These are phyloP conservation scores for Dryas alaskensis DNA, from an alignment of 306 rosid species.

Conservation along the genomic window DNA sequence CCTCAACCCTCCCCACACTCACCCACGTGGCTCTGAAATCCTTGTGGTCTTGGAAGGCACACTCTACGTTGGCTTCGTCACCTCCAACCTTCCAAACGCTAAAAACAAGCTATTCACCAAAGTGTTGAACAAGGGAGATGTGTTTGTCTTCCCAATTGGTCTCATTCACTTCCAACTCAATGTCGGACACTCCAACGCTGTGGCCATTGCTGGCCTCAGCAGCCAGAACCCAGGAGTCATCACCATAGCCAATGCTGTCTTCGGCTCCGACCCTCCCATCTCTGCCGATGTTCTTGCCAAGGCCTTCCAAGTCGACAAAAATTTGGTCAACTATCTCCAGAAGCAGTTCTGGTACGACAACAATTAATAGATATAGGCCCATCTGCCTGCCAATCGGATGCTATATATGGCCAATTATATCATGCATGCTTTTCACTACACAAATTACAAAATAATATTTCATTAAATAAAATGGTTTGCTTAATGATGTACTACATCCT, in stretches of 20 bases:
- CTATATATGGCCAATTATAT: too few species aligned
- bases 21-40: background rate
- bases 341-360: conserved; percentile 17
- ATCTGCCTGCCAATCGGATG: too few species aligned
- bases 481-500: too few species aligned
- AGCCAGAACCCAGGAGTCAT: conserved; percentile 11
- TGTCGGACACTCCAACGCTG: background rate
- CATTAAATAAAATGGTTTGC: too few species aligned
- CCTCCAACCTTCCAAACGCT: background rate
- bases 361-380: background rate
- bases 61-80: conserved; percentile 18
- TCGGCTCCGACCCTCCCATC: conserved; percentile 1
- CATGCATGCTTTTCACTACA: too few species aligned
- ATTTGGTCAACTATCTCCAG: background rate
- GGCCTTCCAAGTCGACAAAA: conserved; percentile 4
- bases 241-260: conserved; percentile 10
- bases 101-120: background rate
- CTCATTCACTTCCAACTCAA: conserved; percentile 17
- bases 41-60: background rate
- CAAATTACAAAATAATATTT: too few species aligned
- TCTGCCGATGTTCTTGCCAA: background rate
- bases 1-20: conserved; percentile 15
- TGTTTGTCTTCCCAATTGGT: conserved; percentile 10
- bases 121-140: conserved; percentile 3
- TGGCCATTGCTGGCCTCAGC: background rate